phyloP scores from a whole-genome alignment of 345 rosid genomes.

The Populus deltoides region DNA sequence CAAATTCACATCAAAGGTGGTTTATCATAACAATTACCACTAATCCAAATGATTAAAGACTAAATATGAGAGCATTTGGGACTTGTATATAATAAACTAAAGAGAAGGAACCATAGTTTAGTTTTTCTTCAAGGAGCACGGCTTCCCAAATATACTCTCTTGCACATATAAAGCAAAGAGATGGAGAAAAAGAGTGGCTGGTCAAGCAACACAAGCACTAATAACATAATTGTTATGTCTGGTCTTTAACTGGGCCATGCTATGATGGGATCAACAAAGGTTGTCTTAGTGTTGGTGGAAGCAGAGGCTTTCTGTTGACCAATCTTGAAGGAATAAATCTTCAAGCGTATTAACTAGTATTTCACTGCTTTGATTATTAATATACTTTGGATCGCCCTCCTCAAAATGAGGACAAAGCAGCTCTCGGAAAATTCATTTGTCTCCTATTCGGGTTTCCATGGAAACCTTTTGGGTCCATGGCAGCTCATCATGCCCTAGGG shows the following conservation, averaged over 20 bases:
- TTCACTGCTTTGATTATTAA: background rate
- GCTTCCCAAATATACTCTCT: slow-evolving; percentile 59
- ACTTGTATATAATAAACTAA: too few relatives aligned
- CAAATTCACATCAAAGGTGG: background rate
- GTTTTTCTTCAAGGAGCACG: slow-evolving; percentile 33
- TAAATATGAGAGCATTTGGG: background rate
- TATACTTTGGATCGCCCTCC: slow-evolving; percentile 3
- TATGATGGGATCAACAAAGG: slow-evolving; percentile 43
- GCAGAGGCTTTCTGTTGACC: slow-evolving; percentile 30
- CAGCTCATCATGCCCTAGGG: slow-evolving; percentile 30
- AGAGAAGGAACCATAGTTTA: too few relatives aligned
- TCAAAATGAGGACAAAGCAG: slow-evolving; percentile 35
- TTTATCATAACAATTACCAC: background rate
- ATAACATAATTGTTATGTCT: background rate
- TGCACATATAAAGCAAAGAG: slow-evolving; percentile 28
- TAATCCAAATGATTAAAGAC: background rate
- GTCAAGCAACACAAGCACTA: background rate
- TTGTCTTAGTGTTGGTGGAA: slow-evolving; percentile 19
- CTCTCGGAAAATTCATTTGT: slow-evolving; percentile 25
- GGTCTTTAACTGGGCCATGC: slow-evolving; percentile 15
- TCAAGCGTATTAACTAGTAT: background rate
- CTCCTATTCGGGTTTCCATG: slow-evolving; percentile 39
- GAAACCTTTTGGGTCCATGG: slow-evolving; percentile 31
- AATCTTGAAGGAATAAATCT: background rate
- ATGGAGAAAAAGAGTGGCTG: background rate